Percentiles rank a stretch among this genome's conserved stretches.
Evolutionary conservation across 1,139 yeast genomes (phyloP).

Genomic region (Suzukiozyma palmioleophila): DNA sequence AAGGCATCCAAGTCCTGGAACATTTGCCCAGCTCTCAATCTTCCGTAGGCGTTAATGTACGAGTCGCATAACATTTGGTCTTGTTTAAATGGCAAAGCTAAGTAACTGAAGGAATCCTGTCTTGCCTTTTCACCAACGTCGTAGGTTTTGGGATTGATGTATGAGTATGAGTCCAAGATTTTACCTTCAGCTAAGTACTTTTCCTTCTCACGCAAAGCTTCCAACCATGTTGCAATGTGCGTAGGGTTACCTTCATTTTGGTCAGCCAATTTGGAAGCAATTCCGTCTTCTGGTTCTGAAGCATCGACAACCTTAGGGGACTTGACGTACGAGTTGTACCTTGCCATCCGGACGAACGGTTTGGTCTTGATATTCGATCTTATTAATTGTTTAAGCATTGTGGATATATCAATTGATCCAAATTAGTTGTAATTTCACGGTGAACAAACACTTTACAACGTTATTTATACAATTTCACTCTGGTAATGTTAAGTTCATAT

Average conservation of each 20-base stretch:
- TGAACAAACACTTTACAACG: too few relatives aligned
- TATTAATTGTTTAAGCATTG: not conserved
- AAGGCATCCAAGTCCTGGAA: conserved; percentile 89
- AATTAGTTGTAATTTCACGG: too few relatives aligned
- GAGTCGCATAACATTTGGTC: conserved; percentile 82
- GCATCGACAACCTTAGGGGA: conserved; percentile 19
- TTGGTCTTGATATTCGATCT: not conserved
- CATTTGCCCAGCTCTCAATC: conserved; percentile 84
- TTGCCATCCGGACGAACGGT: not conserved
- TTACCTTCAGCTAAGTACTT: conserved; percentile 68
- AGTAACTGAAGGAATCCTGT: conserved; percentile 69
- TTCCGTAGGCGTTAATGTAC: conserved; percentile 82
- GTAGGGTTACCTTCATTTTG: conserved; percentile 37
- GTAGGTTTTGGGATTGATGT: conserved; percentile 70
- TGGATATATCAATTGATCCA: not conserved
- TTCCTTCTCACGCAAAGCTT: conserved; percentile 72
- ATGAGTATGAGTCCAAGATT: conserved; percentile 62
- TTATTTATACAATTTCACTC: too few relatives aligned
- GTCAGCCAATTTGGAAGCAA: conserved; percentile 61
- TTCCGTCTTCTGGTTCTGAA: conserved; percentile 64
- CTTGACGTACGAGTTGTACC: conserved; percentile 2
- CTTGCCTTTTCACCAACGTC: conserved; percentile 70
- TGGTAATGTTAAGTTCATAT: too few relatives aligned
- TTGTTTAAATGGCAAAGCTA: conserved; percentile 76
- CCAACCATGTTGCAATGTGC: conserved; percentile 72